Conservation (phyloP, 805 yeast genomes). For the Tetrapisispora phaffii region DNA sequence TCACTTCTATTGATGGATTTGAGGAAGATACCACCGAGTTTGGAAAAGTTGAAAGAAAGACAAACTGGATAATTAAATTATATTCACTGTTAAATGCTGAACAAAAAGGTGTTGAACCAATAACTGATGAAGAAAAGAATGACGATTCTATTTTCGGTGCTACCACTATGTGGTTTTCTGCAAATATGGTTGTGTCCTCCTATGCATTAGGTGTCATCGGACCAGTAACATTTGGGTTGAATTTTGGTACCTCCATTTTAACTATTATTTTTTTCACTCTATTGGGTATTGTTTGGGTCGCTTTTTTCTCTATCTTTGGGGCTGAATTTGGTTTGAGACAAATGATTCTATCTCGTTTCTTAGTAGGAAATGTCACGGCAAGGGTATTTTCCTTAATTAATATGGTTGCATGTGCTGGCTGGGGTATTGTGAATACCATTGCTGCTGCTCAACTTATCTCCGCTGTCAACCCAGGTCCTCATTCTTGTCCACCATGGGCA, state of each 20-base stretch:
- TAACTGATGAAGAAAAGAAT: conserved; percentile 68
- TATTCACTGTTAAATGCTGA: conserved; percentile 35
- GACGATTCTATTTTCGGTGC: conserved; percentile 57
- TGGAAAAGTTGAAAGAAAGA: conserved; percentile 19
- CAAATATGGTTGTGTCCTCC: conserved; percentile 80
- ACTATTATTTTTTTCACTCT: conserved; percentile 62
- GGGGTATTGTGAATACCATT: conserved; percentile 90
- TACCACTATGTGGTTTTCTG: conserved; percentile 85
- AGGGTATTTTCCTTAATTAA: conserved; percentile 71
- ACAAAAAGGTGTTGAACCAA: conserved; percentile 69
- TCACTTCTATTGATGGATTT: background rate
- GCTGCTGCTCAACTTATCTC: conserved; percentile 76
- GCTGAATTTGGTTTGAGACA: conserved; percentile 81
- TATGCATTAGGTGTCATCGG: conserved; percentile 69
- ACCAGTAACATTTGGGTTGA: conserved; percentile 50
- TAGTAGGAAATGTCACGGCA: conserved; percentile 66
- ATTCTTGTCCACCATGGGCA: conserved; percentile 74
- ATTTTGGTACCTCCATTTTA: conserved; percentile 64
- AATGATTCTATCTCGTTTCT: conserved; percentile 67
- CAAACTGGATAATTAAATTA: conserved; percentile 19
- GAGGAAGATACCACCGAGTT: background rate
- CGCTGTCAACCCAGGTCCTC: conserved; percentile 50
- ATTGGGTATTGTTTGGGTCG: conserved; percentile 69
- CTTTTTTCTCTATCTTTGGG: conserved; percentile 74
- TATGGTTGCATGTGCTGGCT: conserved; percentile 79